Evolutionary conservation across 306 rosid genomes (phyloP), one percentile per base, ranked within the genome.

Genomic region (Citrullus mucosospermus): DNA sequence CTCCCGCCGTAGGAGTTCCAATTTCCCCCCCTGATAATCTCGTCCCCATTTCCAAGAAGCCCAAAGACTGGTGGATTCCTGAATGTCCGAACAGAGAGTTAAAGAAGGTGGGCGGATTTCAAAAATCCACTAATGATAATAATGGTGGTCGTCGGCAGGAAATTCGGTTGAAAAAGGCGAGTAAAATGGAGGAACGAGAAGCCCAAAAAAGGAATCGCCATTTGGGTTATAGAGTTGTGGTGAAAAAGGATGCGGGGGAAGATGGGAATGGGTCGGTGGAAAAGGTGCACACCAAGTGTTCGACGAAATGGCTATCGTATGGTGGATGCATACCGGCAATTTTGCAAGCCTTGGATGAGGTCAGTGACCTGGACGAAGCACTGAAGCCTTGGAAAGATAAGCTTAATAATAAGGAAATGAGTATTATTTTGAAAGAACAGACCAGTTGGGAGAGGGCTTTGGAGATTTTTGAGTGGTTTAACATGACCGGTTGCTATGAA

Each of bases 391-490:
- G 94, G 96, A 82, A 83, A 18, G 85, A 81, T 62, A 74, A 56
- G 78, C 84, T 93, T 10, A 86, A 81, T 57, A 83, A 79, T 71
- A 91, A 86, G 82, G 96, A 93, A 85, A 89, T 88, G 53, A 93
- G 89, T 78, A 84, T 91, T 63, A 86, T 93, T 78, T 85, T 93
- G 87, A 93, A 89, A 80, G 86, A 87, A 82, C 97, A 93, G 82
- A 66, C 46, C 79, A 79, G 84, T 60, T 91, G 96, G 90, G 81
- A 83, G 84, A 88, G 91, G 81, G 85, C 93, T 50, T 78, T 91
- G 70, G 85, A 89, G 65, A 82, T 93, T 74, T 91, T 93, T 63
- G 88, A 89, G 79, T 91, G 97, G 97, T 89, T 93, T 62, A 86
- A 88, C 80, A 56, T 75, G n/a, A 84, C 88, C 65, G 91, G 84